Conservation (phyloP, 1,284 basidiomycete genomes). For the Ganoderma lingzhi region DNA sequence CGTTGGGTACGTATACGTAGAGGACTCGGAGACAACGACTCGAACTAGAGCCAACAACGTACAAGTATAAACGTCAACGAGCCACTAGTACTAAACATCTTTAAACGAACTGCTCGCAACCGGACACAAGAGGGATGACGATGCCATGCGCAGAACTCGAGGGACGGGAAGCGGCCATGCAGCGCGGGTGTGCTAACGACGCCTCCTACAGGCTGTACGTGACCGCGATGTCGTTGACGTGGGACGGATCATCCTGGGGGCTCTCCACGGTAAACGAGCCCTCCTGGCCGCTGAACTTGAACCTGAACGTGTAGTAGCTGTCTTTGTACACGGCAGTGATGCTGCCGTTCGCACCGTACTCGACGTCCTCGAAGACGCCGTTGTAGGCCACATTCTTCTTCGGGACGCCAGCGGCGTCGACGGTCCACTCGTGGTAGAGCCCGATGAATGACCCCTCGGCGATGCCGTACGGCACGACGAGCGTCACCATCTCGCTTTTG, state of each 20-base stretch:
- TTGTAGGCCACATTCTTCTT: neutral
- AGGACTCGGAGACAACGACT: too few relatives aligned
- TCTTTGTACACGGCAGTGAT: neutral
- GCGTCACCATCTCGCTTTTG: constrained; percentile 16
- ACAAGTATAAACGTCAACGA: too few relatives aligned
- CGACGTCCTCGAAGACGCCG: constrained; percentile 1
- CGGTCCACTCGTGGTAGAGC: constrained; percentile 18
- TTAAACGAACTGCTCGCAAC: too few relatives aligned
- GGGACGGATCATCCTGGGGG: neutral
- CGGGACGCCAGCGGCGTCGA: neutral
- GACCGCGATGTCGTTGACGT: neutral
- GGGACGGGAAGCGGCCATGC: too few relatives aligned
- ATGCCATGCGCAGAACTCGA: too few relatives aligned
- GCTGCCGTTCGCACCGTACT: neutral
- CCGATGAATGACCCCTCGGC: constrained; percentile 9
- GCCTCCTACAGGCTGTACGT: neutral
- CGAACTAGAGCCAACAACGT: too few relatives aligned
- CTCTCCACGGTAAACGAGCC: neutral
- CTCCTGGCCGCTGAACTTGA: neutral
- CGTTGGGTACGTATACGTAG: too few relatives aligned
- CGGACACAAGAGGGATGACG: too few relatives aligned
- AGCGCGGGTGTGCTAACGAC: too few relatives aligned
- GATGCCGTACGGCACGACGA: constrained; percentile 17
- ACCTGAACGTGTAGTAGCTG: neutral
- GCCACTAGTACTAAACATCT: too few relatives aligned